phyloP scores from a whole-genome alignment of 2,329 filamentous ascomycete genomes.

The Trichoderma sp. region DNA sequence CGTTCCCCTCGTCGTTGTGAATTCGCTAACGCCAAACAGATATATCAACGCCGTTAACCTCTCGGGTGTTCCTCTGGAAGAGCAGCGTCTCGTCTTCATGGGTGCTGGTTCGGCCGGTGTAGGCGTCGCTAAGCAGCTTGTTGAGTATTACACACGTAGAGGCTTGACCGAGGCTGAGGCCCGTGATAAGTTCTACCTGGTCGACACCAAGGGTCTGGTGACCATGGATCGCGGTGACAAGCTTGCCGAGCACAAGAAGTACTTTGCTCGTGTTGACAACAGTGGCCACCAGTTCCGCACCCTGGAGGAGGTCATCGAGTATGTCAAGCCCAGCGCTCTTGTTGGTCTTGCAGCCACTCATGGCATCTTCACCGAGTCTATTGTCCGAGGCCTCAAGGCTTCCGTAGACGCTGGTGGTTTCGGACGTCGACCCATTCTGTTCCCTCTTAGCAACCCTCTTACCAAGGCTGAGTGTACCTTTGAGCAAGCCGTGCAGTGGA shows the following conservation, averaged over 20 bases:
- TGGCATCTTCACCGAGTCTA: constrained; percentile 87
- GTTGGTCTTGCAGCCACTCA: constrained; percentile 94
- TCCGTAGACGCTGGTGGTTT: constrained; percentile 63
- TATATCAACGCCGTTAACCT: constrained; percentile 76
- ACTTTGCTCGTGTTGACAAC: constrained; percentile 67
- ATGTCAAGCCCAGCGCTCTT: constrained; percentile 91
- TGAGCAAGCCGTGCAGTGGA: constrained; percentile 88
- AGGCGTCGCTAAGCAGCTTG: constrained; percentile 95
- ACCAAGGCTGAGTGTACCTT: constrained; percentile 98
- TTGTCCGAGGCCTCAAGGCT: constrained; percentile 70
- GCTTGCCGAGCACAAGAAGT: constrained; percentile 85
- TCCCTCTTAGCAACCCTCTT: constrained; percentile 94
- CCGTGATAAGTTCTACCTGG: constrained; percentile 91
- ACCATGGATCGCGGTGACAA: constrained; percentile 91
- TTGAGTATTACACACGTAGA: constrained; percentile 93
- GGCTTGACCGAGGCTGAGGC: constrained; percentile 87
- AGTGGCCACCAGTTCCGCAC: constrained; percentile 71
- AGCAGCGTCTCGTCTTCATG: constrained; percentile 94
- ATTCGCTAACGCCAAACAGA: constrained; percentile 34
- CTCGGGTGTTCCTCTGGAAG: constrained; percentile 79
- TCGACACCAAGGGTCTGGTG: constrained; percentile 95
- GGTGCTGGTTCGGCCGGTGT: constrained; percentile 94
- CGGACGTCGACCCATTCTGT: constrained; percentile 84
- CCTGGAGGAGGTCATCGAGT: constrained; percentile 88
- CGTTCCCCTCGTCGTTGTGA: neutral